phyloP scores from a whole-genome alignment of 1,284 basidiomycete genomes.

The Rhodofomes roseus region DNA sequence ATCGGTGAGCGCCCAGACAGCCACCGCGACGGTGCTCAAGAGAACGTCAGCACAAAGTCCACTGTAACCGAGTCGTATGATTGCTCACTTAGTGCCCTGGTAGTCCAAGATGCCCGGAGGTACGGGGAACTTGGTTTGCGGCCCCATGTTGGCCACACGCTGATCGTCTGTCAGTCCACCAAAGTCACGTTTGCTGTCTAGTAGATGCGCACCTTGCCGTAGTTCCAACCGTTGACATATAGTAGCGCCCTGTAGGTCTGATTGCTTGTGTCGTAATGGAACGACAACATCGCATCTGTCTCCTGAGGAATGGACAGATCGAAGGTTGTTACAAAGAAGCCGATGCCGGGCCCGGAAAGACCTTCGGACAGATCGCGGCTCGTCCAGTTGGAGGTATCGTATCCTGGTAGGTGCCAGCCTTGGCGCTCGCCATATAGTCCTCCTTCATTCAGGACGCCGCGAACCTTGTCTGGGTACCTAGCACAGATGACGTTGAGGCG shows the following conservation, averaged over 20 bases:
- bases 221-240: slow-evolving; percentile 86
- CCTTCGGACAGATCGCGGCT: slow-evolving; percentile 50
- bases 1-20: slow-evolving; percentile 63
- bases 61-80: background rate
- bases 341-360: slow-evolving; percentile 64
- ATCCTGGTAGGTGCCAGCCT: slow-evolving; percentile 82
- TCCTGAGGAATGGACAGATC: slow-evolving; percentile 53
- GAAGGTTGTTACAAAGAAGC: slow-evolving; percentile 77
- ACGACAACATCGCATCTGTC: slow-evolving; percentile 63
- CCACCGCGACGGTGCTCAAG: slow-evolving; percentile 64
- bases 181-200: too few relatives aligned
- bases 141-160: slow-evolving; percentile 38
- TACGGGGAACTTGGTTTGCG: slow-evolving; percentile 75
- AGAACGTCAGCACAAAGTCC: background rate
- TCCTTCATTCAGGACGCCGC: slow-evolving; percentile 75
- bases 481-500: background rate
- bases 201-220: slow-evolving; percentile 51
- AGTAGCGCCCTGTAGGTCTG: slow-evolving; percentile 67
- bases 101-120: slow-evolving; percentile 74
- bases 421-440: slow-evolving; percentile 74
- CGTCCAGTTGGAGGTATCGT: slow-evolving; percentile 59
- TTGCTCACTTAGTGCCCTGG: slow-evolving; percentile 61
- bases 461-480: slow-evolving; percentile 67
- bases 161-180: slow-evolving; percentile 4
- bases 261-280: slow-evolving; percentile 57